These are phyloP conservation scores for Hypericum androsaemum DNA, from an alignment of 345 rosid genomes.

Conservation along the genomic window DNA sequence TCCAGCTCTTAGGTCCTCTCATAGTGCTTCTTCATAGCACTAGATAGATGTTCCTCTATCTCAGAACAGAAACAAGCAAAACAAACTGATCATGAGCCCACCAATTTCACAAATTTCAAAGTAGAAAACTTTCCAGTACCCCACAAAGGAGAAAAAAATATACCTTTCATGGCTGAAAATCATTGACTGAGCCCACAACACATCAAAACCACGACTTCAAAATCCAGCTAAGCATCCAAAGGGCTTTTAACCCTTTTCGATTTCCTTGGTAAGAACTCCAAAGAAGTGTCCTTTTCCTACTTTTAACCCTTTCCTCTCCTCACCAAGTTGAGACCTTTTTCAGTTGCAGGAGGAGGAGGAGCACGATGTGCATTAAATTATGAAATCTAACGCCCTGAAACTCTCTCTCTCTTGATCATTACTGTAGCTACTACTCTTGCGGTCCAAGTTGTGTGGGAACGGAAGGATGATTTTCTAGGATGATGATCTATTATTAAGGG, in stretches of 20 bases:
- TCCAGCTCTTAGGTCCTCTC: constrained; percentile 42
- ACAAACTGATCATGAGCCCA: constrained; percentile 12
- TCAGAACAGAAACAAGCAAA: constrained; percentile 11
- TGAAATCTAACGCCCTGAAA: constrained; percentile 7
- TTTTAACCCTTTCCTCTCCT: not conserved
- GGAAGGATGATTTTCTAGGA: too few species aligned
- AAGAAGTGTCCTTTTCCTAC: not conserved
- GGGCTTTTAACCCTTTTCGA: not conserved
- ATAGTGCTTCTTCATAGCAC: constrained; percentile 28
- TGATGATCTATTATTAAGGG: too few species aligned
- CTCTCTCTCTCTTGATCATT: too few species aligned
- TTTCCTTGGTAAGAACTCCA: too few species aligned
- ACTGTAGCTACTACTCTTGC: too few species aligned
- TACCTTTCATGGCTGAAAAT: constrained; percentile 39
- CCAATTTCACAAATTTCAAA: too few species aligned
- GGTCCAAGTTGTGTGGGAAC: too few species aligned
- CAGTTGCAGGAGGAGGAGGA: not conserved
- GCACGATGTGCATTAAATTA: constrained; percentile 8
- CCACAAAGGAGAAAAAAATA: too few species aligned
- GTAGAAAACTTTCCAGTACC: too few species aligned
- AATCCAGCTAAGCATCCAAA: constrained; percentile 27
- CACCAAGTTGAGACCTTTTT: not conserved
- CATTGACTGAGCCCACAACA: constrained; percentile 50
- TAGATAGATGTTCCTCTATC: constrained; percentile 24
- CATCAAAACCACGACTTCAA: constrained; percentile 28